A percentile compares a stretch with the other conserved stretches of the same genome.
phyloP scores from a whole-genome alignment of 2,329 filamentous ascomycete genomes.

The Aspergillus caelatus region DNA sequence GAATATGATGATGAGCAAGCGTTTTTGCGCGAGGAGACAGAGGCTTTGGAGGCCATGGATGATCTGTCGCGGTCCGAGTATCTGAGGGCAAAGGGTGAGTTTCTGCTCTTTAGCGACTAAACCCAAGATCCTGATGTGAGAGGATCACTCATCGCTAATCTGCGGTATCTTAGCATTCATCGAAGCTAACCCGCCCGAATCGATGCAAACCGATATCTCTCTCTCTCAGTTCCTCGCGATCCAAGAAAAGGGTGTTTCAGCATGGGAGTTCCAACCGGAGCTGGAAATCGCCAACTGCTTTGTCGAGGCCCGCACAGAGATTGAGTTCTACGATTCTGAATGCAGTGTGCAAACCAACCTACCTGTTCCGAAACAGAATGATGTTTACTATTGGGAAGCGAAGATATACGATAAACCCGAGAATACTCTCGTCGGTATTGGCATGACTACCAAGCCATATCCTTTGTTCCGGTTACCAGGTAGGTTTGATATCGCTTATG shows the following conservation, averaged over 20 bases:
- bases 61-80: constrained; percentile 90
- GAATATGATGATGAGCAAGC: constrained; percentile 98
- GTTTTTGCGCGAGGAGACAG: constrained; percentile 89
- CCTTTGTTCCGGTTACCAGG: constrained; percentile 91
- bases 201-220: constrained; percentile 93
- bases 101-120: neutral
- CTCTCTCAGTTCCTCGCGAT: constrained; percentile 97
- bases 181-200: constrained; percentile 91
- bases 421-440: constrained; percentile 80
- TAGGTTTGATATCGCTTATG: constrained; percentile 49
- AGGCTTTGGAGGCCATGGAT: constrained; percentile 94
- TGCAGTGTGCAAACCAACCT: constrained; percentile 97
- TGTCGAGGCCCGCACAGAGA: constrained; percentile 92
- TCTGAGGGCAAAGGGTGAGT: constrained; percentile 85
- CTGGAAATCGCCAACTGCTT: constrained; percentile 98
- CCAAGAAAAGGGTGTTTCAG: constrained; percentile 98
- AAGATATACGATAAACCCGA: constrained; percentile 99
- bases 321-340: constrained; percentile 98
- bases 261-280: constrained; percentile 99
- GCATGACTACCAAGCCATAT: constrained; percentile 96
- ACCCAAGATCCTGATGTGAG: neutral
- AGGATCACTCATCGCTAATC: neutral
- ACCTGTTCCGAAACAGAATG: constrained; percentile 96
- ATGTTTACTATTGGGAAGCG: constrained; percentile 99
- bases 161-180: constrained; percentile 70